Evolutionary conservation across 2,329 filamentous ascomycete species (phyloP).

Genomic region (Chrysoporthe cubensis): DNA sequence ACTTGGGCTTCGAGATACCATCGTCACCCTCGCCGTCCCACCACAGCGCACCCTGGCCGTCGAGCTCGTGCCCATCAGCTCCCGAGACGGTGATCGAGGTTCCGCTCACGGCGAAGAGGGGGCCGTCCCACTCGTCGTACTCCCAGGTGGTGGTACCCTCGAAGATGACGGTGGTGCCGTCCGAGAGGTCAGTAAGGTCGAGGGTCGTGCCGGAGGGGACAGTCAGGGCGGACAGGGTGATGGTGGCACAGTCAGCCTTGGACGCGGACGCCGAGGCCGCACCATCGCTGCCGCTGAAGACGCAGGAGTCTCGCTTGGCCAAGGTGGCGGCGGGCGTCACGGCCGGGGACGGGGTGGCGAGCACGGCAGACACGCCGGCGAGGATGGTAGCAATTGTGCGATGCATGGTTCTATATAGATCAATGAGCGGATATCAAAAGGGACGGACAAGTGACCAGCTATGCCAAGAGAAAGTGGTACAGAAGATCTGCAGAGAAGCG

Average conservation of each 20-base stretch:
- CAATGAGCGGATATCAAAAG: not conserved
- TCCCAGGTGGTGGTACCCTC: constrained; percentile 69
- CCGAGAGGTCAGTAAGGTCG: constrained; percentile 57
- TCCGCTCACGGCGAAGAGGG: constrained; percentile 65
- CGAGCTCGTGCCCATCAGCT: constrained; percentile 54
- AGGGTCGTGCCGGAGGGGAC: constrained; percentile 64
- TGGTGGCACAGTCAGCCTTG: constrained; percentile 56
- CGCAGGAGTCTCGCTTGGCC: constrained; percentile 44
- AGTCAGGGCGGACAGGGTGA: constrained; percentile 55
- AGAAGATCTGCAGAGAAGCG: constrained; percentile 3
- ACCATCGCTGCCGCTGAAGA: constrained; percentile 54
- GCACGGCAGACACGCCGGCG: constrained; percentile 10
- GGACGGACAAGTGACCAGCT: not conserved
- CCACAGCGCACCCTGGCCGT: constrained; percentile 60
- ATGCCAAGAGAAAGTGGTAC: not conserved
- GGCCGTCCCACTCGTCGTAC: constrained; percentile 68
- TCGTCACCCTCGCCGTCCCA: constrained; percentile 57
- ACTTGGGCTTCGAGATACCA: constrained; percentile 17
- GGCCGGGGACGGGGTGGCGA: constrained; percentile 11
- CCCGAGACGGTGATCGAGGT: constrained; percentile 57
- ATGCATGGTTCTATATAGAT: constrained; percentile 1
- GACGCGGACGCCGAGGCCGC: constrained; percentile 48
- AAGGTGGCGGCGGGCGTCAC: constrained; percentile 12
- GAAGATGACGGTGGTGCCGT: constrained; percentile 62
- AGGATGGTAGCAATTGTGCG: constrained; percentile 9